A percentile compares a stretch with the other conserved stretches of the same genome.
Evolutionary conservation across 495 filamentous ascomycete genomes (phyloP).

Genomic region (Xylaria telfairii): DNA sequence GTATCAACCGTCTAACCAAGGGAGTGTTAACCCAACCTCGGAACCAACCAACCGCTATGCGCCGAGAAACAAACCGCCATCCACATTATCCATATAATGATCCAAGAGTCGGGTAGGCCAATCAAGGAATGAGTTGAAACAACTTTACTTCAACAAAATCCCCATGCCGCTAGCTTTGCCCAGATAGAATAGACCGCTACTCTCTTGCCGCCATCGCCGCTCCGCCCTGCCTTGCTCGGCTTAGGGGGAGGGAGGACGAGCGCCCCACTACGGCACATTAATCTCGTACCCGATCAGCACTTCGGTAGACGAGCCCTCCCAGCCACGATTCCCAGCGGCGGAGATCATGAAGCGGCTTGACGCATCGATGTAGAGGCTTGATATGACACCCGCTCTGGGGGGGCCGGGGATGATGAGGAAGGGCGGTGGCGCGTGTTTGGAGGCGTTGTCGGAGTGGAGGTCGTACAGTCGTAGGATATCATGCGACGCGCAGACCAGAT

Average conservation of each 20-base stretch:
- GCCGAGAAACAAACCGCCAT: background rate
- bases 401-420: slow-evolving; percentile 96
- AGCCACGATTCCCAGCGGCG: slow-evolving; percentile 87
- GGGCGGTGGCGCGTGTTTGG: slow-evolving; percentile 80
- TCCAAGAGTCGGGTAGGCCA: background rate
- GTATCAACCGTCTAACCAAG: slow-evolving; percentile 19
- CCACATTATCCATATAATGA: background rate
- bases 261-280: slow-evolving; percentile 27
- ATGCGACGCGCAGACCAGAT: slow-evolving; percentile 92
- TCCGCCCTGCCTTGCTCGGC: background rate
- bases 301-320: slow-evolving; percentile 94
- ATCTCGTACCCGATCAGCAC: slow-evolving; percentile 96
- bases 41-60: background rate
- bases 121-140: background rate
- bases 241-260: background rate
- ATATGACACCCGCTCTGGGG: slow-evolving; percentile 85
- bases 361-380: slow-evolving; percentile 81
- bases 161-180: background rate
- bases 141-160: background rate
- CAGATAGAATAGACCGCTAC: no score
- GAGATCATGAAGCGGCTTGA: slow-evolving; percentile 90
- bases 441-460: slow-evolving; percentile 66
- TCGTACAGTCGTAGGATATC: slow-evolving; percentile 96
- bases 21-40: no score
- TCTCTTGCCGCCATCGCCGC: background rate